Evolutionary conservation across 352 stramenopile species (phyloP).

Genomic region (Phytophthora palmivora): DNA sequence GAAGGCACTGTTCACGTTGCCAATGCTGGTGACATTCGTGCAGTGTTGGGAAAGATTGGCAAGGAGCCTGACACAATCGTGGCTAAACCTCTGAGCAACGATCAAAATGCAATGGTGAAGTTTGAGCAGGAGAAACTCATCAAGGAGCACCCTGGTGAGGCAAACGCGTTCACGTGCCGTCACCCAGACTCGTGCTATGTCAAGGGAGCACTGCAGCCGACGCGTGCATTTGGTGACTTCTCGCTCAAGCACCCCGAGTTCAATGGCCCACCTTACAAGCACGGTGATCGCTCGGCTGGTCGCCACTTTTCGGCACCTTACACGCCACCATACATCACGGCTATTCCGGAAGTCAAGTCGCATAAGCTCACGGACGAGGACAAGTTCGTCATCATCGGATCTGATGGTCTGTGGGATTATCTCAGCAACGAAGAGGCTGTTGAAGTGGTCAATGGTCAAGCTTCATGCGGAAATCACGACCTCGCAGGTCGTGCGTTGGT

Average conservation of each 20-base stretch:
- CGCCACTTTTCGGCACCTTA: slow-evolving; percentile 90
- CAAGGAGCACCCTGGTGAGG: slow-evolving; percentile 87
- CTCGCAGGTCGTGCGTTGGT: slow-evolving; percentile 80
- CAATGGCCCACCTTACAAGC: slow-evolving; percentile 84
- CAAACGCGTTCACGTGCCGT: slow-evolving; percentile 92
- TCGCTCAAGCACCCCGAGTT: slow-evolving; percentile 95
- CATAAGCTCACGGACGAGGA: slow-evolving; percentile 77
- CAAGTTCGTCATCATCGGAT: slow-evolving; percentile 97
- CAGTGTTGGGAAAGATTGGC: slow-evolving; percentile 67
- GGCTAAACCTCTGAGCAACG: slow-evolving; percentile 85
- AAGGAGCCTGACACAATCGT: slow-evolving; percentile 49
- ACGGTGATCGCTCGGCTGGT: slow-evolving; percentile 83
- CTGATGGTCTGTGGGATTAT: slow-evolving; percentile 98
- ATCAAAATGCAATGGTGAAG: slow-evolving; percentile 93
- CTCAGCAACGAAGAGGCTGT: slow-evolving; percentile 96
- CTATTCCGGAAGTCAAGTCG: slow-evolving; percentile 84
- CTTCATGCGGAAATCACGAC: slow-evolving; percentile 66
- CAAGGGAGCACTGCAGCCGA: slow-evolving; percentile 92
- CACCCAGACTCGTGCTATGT: slow-evolving; percentile 94
- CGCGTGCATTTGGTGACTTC: slow-evolving; percentile 92
- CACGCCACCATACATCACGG: slow-evolving; percentile 94
- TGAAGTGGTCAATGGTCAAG: slow-evolving; percentile 86
- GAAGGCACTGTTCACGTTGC: slow-evolving; percentile 85
- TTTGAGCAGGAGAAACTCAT: slow-evolving; percentile 88
- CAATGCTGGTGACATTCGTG: slow-evolving; percentile 88